Percentiles rank a stretch among this genome's conserved stretches.
phyloP scores from a whole-genome alignment of 306 rosid genomes.

The Amphicarpaea edgeworthii region DNA sequence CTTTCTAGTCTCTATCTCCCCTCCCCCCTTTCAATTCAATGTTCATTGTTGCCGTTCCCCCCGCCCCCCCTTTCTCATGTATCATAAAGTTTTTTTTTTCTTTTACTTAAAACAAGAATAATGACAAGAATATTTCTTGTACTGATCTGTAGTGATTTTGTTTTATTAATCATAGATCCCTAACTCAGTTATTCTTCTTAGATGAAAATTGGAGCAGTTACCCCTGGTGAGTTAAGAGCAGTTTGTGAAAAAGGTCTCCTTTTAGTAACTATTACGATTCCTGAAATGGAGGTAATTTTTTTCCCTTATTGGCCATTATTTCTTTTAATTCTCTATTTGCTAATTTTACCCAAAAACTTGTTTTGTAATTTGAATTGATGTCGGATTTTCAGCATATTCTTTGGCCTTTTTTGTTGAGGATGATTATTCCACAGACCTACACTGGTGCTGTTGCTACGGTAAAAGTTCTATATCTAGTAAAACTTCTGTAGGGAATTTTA shows the following conservation, averaged over 20 bases:
- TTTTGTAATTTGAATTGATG: conserved; percentile 13
- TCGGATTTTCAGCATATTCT: conserved; percentile 75
- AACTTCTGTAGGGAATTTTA: conserved; percentile 31
- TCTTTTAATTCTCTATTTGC: conserved; percentile 19
- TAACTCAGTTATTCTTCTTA: conserved; percentile 48
- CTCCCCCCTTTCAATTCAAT: conserved; percentile 10
- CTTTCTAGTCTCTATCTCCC: conserved; percentile 24
- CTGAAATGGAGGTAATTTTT: conserved; percentile 95
- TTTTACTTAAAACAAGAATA: conserved; percentile 16
- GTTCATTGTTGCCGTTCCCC: background rate
- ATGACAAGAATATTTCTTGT: conserved; percentile 1
- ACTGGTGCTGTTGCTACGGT: conserved; percentile 93
- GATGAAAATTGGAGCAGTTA: conserved; percentile 79
- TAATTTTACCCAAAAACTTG: background rate
- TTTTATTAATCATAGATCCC: conserved; percentile 2
- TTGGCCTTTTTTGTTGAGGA: conserved; percentile 96
- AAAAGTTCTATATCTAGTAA: conserved; percentile 38
- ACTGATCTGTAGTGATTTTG: background rate
- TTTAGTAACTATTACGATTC: conserved; percentile 87
- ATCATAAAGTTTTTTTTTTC: conserved; percentile 27
- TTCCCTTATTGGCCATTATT: conserved; percentile 16
- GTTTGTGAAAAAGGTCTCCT: conserved; percentile 93
- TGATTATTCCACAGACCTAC: conserved; percentile 82
- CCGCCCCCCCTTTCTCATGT: background rate
- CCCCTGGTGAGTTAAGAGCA: conserved; percentile 74